These are phyloP conservation scores for Cicer chorassanicum DNA, from an alignment of 306 rosid species.

Conservation along the genomic window DNA sequence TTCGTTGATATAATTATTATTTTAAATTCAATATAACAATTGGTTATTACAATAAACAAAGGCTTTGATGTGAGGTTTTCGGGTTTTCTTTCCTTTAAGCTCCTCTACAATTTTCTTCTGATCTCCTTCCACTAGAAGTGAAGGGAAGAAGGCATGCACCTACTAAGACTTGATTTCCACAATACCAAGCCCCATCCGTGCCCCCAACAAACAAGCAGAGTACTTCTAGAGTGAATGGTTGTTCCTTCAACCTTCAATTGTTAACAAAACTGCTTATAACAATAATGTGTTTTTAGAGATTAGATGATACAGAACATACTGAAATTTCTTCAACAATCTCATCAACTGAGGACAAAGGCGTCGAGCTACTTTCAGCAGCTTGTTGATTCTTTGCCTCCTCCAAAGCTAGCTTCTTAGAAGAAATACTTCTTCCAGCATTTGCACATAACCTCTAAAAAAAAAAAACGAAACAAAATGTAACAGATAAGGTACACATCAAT, in stretches of 20 bases:
- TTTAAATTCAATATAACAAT: conserved; percentile 3
- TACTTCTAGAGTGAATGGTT: background rate
- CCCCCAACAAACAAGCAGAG: background rate
- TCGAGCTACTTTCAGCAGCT: conserved; percentile 59
- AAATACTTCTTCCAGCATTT: conserved; percentile 48
- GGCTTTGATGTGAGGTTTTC: background rate
- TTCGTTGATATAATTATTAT: background rate
- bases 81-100: background rate
- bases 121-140: background rate
- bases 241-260: conserved; percentile 10
- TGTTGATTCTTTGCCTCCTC: conserved; percentile 52
- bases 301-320: conserved; percentile 55
- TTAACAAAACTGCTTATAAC: conserved; percentile 28
- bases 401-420: conserved; percentile 62
- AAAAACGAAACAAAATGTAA: conserved; percentile 23
- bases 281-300: conserved; percentile 29
- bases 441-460: conserved; percentile 57
- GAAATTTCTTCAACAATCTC: conserved; percentile 75
- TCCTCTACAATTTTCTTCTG: background rate
- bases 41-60: conserved; percentile 15
- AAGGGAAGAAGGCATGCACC: conserved; percentile 4
- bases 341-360: conserved; percentile 65
- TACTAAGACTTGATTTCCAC: conserved; percentile 9
- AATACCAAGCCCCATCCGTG: background rate
- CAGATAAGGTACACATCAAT: conserved; percentile 23